phyloP scores from a whole-genome alignment of 2,329 filamentous ascomycete species.

The Ophiocordyceps sinensis region DNA sequence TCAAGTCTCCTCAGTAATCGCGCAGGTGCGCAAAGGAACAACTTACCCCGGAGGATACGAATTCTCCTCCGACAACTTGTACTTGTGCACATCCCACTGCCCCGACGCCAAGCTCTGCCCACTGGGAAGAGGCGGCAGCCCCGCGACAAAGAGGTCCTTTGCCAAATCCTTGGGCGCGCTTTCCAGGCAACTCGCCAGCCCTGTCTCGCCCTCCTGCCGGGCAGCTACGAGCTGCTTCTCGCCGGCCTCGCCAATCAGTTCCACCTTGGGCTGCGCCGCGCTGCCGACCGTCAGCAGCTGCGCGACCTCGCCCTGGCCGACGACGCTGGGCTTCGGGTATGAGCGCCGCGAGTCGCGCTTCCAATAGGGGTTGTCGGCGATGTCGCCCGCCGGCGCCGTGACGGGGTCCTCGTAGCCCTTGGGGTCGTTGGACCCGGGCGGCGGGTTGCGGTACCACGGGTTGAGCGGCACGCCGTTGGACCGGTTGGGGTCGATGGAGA shows the following conservation, averaged over 20 bases:
- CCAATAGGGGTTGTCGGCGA: constrained; percentile 45
- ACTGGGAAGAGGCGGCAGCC: constrained; percentile 75
- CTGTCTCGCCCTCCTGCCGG: constrained; percentile 59
- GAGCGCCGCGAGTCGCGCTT: constrained; percentile 76
- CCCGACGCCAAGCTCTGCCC: constrained; percentile 43
- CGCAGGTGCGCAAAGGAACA: neutral
- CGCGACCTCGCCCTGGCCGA: constrained; percentile 75
- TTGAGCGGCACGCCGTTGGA: constrained; percentile 89
- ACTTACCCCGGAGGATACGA: constrained; percentile 56
- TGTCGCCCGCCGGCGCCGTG: constrained; percentile 42
- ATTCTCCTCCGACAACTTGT: constrained; percentile 49
- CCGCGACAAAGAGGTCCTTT: constrained; percentile 54
- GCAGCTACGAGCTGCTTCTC: constrained; percentile 56
- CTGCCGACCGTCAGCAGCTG: constrained; percentile 76
- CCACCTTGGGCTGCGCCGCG: constrained; percentile 64
- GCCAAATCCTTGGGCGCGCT: constrained; percentile 37
- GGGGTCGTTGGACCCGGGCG: constrained; percentile 31
- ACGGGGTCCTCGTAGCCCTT: constrained; percentile 24
- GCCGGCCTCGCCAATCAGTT: constrained; percentile 53
- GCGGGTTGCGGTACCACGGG: constrained; percentile 77
- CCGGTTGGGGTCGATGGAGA: constrained; percentile 75
- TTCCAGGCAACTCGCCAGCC: constrained; percentile 61
- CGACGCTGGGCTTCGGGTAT: constrained; percentile 67
- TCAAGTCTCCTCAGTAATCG: neutral
- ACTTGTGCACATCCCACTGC: constrained; percentile 53